Percentiles rank a stretch among this genome's conserved stretches.
These are phyloP conservation scores for Aspergillus sclerotioniger DNA, from an alignment of 495 filamentous ascomycete species.

Conservation along the genomic window DNA sequence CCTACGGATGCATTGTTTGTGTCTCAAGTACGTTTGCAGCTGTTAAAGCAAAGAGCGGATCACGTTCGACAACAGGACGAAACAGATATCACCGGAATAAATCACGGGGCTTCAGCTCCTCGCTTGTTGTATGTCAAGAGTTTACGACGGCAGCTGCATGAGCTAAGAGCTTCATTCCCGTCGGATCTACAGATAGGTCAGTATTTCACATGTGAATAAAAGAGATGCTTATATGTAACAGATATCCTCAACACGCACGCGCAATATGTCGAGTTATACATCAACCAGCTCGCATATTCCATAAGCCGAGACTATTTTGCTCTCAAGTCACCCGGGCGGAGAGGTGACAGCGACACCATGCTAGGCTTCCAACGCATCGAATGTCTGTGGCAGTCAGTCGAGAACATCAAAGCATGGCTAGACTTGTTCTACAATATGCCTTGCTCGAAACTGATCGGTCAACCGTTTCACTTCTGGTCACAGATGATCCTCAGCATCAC, in stretches of 20 bases:
- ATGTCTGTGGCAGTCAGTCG: conserved; percentile 34
- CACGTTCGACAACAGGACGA: conserved; percentile 27
- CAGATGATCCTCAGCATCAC: conserved; percentile 35
- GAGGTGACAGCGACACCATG: conserved; percentile 3
- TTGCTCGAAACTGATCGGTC: conserved; percentile 16
- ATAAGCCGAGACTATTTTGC: conserved; percentile 19
- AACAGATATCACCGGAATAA: conserved; percentile 13
- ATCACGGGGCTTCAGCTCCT: conserved; percentile 12
- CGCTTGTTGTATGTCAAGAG: conserved; percentile 27
- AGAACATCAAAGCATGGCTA: conserved; percentile 35
- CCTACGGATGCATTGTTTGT: conserved; percentile 23
- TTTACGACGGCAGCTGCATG: conserved; percentile 24
- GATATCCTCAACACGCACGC: conserved; percentile 30
- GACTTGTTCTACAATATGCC: conserved; percentile 33
- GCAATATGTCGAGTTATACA: conserved; percentile 39
- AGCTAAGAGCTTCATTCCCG: conserved; percentile 19
- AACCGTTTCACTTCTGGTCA: conserved; percentile 37
- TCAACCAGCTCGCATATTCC: conserved; percentile 31
- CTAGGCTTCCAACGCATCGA: conserved; percentile 34
- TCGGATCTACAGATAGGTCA: conserved; percentile 21
- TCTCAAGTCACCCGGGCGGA: conserved; percentile 14
- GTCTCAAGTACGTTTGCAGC: conserved; percentile 28
- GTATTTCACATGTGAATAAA: too few species aligned
- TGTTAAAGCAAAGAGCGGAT: conserved; percentile 25
- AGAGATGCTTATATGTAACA: too few species aligned